phyloP scores from a whole-genome alignment of 2,329 filamentous ascomycete species.

The Pseudogymnoascus sp. region DNA sequence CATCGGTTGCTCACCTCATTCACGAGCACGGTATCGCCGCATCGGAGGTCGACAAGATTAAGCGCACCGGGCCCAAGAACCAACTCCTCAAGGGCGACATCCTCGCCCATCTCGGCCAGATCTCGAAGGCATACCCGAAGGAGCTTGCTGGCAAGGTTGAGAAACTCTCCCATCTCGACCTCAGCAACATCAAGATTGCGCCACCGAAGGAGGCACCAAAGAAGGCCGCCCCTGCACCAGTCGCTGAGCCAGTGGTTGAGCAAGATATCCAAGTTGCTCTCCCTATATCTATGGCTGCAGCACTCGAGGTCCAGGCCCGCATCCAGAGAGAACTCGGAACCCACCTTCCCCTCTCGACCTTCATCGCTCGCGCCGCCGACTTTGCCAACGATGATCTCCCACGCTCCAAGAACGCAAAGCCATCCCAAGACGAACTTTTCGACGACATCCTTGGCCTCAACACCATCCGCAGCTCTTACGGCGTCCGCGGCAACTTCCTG shows the following conservation, averaged over 20 bases:
- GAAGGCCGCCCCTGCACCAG: constrained; percentile 32
- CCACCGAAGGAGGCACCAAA: constrained; percentile 33
- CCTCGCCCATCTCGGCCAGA: constrained; percentile 77
- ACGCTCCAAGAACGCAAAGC: constrained; percentile 53
- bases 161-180: constrained; percentile 76
- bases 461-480: constrained; percentile 42
- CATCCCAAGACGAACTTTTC: constrained; percentile 77
- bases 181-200: constrained; percentile 89
- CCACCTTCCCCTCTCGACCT: constrained; percentile 75
- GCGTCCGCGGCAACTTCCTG: constrained; percentile 56
- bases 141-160: constrained; percentile 64
- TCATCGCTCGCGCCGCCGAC: constrained; percentile 77
- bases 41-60: constrained; percentile 73
- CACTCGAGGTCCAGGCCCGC: constrained; percentile 73
- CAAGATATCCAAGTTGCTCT: constrained; percentile 57
- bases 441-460: constrained; percentile 75
- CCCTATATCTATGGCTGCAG: constrained; percentile 70
- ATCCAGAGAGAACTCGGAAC: constrained; percentile 72
- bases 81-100: constrained; percentile 93
- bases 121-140: constrained; percentile 65
- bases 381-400: constrained; percentile 85
- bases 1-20: constrained; percentile 77
- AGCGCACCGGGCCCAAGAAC: constrained; percentile 78
- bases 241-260: constrained; percentile 34
- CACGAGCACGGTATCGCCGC: constrained; percentile 71